phyloP scores from a whole-genome alignment of 1,284 basidiomycete genomes.

The Ustilago crameri region DNA sequence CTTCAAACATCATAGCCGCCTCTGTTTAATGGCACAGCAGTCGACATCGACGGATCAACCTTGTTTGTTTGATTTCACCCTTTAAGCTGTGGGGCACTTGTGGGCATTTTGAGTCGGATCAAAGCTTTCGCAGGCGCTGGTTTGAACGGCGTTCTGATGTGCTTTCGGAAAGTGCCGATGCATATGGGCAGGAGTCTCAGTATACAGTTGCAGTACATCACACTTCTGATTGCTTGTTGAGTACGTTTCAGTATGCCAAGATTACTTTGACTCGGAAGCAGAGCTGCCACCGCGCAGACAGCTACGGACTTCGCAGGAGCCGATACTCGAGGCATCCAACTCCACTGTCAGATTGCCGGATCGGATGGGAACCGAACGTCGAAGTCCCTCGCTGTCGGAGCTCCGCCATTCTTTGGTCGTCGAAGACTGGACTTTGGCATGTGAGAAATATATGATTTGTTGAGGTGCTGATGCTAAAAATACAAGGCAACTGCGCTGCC shows the following conservation, averaged over 20 bases:
- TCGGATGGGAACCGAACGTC: constrained; percentile 6
- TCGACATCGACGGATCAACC: no score
- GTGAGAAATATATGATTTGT: constrained; percentile 5
- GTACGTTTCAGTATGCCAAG: no score
- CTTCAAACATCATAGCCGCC: neutral
- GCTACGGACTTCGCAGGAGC: no score
- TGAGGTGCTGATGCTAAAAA: constrained; percentile 20
- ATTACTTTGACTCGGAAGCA: no score
- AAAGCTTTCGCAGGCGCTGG: no score
- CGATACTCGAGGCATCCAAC: neutral
- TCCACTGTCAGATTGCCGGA: constrained; percentile 3
- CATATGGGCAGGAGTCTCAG: neutral
- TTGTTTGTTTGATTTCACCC: no score
- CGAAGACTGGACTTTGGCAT: constrained; percentile 1
- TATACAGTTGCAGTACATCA: neutral
- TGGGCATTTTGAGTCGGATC: no score
- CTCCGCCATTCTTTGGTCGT: no score
- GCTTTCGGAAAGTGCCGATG: neutral
- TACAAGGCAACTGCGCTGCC: constrained; percentile 23
- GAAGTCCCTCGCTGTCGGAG: neutral
- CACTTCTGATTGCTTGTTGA: neutral
- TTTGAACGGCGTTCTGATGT: neutral
- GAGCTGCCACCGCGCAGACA: neutral
- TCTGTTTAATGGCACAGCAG: neutral
- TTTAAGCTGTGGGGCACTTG: no score